A percentile compares a stretch with the other conserved stretches of the same genome.
These are phyloP conservation scores for Paracoccidioides brasiliensis DNA, from an alignment of 2,329 filamentous ascomycete species.

Conservation along the genomic window DNA sequence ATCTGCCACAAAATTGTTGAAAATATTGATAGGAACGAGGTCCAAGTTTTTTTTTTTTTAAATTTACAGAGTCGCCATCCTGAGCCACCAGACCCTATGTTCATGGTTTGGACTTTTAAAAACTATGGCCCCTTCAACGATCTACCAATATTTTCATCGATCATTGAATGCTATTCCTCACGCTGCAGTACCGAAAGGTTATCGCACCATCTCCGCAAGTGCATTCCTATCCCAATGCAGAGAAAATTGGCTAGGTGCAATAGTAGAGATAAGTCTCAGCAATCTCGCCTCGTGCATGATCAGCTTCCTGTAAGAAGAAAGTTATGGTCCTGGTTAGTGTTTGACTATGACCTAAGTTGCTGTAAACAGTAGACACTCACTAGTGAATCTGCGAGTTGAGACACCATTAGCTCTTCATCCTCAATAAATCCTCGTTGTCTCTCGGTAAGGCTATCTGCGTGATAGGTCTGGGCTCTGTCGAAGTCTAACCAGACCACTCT, in stretches of 20 bases:
- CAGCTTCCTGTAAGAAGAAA: background rate
- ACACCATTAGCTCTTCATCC: constrained; percentile 1
- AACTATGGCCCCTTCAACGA: constrained; percentile 1
- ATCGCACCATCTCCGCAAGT: background rate
- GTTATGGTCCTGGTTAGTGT: background rate
- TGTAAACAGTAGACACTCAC: background rate
- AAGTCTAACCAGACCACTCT: constrained; percentile 12
- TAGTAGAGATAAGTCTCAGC: background rate
- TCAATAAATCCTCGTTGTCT: constrained; percentile 1
- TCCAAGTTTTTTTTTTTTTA: background rate
- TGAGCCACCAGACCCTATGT: background rate
- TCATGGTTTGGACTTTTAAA: background rate
- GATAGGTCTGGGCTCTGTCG: constrained; percentile 3
- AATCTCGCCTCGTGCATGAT: background rate
- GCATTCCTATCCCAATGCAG: background rate
- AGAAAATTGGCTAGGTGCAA: background rate
- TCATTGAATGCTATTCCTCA: background rate
- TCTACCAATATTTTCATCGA: background rate
- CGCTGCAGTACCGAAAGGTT: background rate
- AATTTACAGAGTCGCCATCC: background rate
- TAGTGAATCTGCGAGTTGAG: background rate
- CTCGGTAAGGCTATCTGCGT: constrained; percentile 1
- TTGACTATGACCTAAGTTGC: background rate
- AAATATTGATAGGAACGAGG: background rate
- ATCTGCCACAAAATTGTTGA: background rate